Conservation (phyloP, 768 basidiomycete genomes). For the Naganishia friedmannii region DNA sequence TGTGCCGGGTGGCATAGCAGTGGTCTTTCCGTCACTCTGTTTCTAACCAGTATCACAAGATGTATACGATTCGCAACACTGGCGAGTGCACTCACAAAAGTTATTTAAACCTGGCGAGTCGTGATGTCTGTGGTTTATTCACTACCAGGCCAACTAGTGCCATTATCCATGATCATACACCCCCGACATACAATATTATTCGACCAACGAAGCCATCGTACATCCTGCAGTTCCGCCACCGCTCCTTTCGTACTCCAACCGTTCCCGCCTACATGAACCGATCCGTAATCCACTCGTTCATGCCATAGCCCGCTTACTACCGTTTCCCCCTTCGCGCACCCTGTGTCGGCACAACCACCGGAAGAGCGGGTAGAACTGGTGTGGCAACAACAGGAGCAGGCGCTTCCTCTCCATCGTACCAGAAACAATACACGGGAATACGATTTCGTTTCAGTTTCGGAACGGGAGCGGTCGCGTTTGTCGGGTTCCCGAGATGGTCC, state of each 20-base stretch:
- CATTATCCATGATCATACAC: not conserved
- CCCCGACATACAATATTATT: not conserved
- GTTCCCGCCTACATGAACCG: not conserved
- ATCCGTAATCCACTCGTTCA: not conserved
- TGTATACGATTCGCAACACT: no score
- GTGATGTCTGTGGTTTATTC: no score
- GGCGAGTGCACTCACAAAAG: no score
- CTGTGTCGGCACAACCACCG: not conserved
- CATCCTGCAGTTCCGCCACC: no score
- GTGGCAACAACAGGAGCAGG: not conserved
- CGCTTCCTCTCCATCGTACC: constrained; percentile 29
- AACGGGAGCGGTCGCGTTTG: constrained; percentile 28
- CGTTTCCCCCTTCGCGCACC: constrained; percentile 14
- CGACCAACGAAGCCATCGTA: not conserved
- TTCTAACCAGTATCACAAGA: no score
- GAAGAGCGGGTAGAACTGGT: not conserved
- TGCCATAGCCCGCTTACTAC: not conserved
- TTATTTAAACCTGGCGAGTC: not conserved
- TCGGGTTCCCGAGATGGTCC: constrained; percentile 47
- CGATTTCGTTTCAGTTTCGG: constrained; percentile 19
- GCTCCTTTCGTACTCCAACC: no score
- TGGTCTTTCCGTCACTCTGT: no score
- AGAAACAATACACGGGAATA: constrained; percentile 17
- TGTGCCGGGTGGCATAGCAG: no score
- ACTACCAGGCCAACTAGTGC: not conserved